Evolutionary conservation across 768 basidiomycete species (phyloP).

Genomic region (Hirschioporus abietinus): DNA sequence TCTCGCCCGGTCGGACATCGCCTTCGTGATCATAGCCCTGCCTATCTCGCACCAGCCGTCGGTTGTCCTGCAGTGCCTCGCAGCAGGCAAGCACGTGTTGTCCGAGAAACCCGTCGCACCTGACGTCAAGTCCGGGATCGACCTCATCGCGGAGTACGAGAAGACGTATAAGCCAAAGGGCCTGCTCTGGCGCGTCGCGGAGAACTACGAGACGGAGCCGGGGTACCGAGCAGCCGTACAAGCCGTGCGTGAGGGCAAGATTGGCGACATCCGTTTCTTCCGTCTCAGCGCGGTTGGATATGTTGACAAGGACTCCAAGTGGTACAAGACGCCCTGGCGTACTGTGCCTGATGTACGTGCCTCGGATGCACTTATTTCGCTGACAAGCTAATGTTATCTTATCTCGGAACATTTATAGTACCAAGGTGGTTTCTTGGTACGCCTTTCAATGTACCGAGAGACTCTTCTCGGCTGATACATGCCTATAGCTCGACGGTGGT

Average conservation of each 20-base stretch:
- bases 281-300: slow-evolving; percentile 45
- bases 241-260: slow-evolving; percentile 50
- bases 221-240: slow-evolving; percentile 43
- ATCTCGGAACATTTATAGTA: slow-evolving; percentile 36
- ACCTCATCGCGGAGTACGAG: slow-evolving; percentile 65
- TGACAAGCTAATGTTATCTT: not conserved
- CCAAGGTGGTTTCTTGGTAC: slow-evolving; percentile 78
- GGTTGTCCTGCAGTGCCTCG: slow-evolving; percentile 56
- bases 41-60: slow-evolving; percentile 73
- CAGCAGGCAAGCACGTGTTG: slow-evolving; percentile 81
- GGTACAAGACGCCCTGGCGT: slow-evolving; percentile 82
- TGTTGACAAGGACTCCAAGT: slow-evolving; percentile 60
- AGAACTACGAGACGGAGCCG: slow-evolving; percentile 71
- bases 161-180: slow-evolving; percentile 58
- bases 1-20: slow-evolving; percentile 62
- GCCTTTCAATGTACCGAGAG: slow-evolving; percentile 24
- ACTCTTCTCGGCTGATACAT: slow-evolving; percentile 5
- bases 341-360: slow-evolving; percentile 64
- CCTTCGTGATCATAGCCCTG: slow-evolving; percentile 67
- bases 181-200: slow-evolving; percentile 75
- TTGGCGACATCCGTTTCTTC: slow-evolving; percentile 71
- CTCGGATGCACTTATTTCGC: slow-evolving; percentile 2
- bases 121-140: slow-evolving; percentile 57
- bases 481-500: slow-evolving; percentile 64
- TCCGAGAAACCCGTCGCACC: slow-evolving; percentile 85